Conservation (phyloP, 495 filamentous ascomycete species). For the Penicillium ochrochloron region DNA sequence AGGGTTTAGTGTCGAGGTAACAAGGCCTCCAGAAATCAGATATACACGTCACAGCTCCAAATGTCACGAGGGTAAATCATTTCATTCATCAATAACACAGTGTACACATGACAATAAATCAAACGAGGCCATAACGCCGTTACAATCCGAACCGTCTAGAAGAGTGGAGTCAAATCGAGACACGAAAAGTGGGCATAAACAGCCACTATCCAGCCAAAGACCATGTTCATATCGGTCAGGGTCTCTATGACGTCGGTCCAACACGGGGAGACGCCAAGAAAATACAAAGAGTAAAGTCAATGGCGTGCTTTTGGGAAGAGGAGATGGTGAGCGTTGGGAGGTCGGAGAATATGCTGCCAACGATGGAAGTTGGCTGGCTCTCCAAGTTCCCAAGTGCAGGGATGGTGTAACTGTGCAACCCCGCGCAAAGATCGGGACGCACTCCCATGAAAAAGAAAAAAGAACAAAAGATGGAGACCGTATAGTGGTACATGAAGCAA, state of each 20-base stretch:
- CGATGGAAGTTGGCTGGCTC: neutral
- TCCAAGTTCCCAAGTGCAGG: neutral
- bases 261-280: conserved; percentile 7
- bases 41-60: neutral
- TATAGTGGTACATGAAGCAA: conserved; percentile 37
- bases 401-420: neutral
- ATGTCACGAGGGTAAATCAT: conserved; percentile 20
- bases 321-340: neutral
- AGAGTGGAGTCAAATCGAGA: conserved; percentile 11
- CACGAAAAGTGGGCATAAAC: conserved; percentile 7
- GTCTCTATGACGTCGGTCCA: conserved; percentile 10
- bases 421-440: neutral
- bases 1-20: neutral
- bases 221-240: conserved; percentile 37
- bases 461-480: conserved; percentile 20
- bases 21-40: neutral
- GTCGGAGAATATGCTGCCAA: neutral
- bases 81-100: conserved; percentile 32
- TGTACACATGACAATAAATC: conserved; percentile 29
- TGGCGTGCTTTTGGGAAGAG: conserved; percentile 26
- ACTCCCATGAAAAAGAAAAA: neutral
- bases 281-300: conserved; percentile 5
- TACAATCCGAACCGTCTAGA: conserved; percentile 24
- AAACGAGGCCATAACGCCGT: conserved; percentile 20
- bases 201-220: conserved; percentile 22